phyloP scores from a whole-genome alignment of 768 basidiomycete genomes.

The Rhodotorula toruloides region DNA sequence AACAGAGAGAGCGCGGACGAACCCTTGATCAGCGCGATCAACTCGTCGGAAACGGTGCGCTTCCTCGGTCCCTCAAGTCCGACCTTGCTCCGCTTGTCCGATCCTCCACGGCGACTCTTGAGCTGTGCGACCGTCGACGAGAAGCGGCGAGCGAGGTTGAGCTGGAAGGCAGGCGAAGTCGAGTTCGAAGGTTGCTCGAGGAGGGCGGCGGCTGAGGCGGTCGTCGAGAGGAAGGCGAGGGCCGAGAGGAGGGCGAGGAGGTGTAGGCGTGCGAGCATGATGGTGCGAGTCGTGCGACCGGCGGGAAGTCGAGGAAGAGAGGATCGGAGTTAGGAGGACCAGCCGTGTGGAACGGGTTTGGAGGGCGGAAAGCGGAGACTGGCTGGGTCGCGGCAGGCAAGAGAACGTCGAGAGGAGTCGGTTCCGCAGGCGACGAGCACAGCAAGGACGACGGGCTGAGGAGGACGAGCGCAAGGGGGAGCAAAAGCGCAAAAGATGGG shows the following conservation, averaged over 20 bases:
- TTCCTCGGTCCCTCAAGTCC: conserved; percentile 12
- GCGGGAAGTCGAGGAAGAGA: background rate
- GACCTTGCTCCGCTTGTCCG: background rate
- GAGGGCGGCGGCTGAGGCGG: conserved; percentile 4
- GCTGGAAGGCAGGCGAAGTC: conserved; percentile 8
- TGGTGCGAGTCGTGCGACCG: background rate
- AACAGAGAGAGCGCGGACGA: background rate
- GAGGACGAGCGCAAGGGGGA: no score
- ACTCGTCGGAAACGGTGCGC: conserved; percentile 24
- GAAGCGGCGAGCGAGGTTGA: conserved; percentile 18
- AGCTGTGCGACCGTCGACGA: conserved; percentile 16
- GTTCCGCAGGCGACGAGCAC: no score
- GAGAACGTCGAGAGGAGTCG: no score
- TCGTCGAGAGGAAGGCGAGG: conserved; percentile 12
- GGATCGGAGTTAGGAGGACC: background rate
- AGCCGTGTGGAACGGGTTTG: background rate
- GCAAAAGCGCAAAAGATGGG: no score
- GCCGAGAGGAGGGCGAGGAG: conserved; percentile 11
- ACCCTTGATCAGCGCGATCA: conserved; percentile 20
- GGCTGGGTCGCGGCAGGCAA: background rate
- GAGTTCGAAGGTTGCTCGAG: background rate
- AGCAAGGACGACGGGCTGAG: no score
- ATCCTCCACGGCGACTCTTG: conserved; percentile 1
- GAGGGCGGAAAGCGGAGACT: background rate
- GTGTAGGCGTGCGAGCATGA: conserved; percentile 3